Percentiles rank a stretch among this genome's conserved stretches.
Conservation (phyloP, 371 early-diverging fungal genomes). For the Saksenaea oblongispora region DNA sequence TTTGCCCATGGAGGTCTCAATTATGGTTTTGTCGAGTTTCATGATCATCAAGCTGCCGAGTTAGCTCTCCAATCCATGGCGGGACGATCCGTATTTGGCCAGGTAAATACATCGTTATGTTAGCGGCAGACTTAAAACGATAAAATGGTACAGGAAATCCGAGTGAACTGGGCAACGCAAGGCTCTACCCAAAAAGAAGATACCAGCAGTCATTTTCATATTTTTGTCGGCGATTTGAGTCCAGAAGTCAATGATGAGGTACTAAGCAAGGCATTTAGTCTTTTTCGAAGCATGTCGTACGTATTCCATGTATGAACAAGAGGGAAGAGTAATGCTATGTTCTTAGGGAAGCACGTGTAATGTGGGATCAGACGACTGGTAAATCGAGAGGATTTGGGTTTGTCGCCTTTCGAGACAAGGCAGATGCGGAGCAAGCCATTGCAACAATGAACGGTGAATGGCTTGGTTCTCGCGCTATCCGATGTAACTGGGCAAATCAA, state of each 20-base stretch:
- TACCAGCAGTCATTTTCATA: conserved; percentile 68
- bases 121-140: too few species aligned
- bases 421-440: conserved; percentile 81
- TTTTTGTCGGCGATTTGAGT: conserved; percentile 86
- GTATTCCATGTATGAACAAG: conserved; percentile 17
- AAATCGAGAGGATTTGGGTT: conserved; percentile 86
- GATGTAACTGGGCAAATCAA: conserved; percentile 75
- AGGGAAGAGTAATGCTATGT: neutral
- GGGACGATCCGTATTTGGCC: conserved; percentile 68
- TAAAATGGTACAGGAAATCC: conserved; percentile 52
- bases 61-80: conserved; percentile 75
- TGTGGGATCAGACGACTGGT: conserved; percentile 76
- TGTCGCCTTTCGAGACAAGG: conserved; percentile 78
- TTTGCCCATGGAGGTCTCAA: conserved; percentile 53
- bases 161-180: conserved; percentile 53
- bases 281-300: conserved; percentile 64
- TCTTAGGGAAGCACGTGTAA: conserved; percentile 59
- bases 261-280: conserved; percentile 66
- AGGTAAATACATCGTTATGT: conserved; percentile 31
- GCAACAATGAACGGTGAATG: conserved; percentile 87
- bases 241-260: conserved; percentile 83
- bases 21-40: conserved; percentile 91
- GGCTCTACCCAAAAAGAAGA: conserved; percentile 57
- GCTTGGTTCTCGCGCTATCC: conserved; percentile 65
- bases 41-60: conserved; percentile 73